A percentile compares a stretch with the other conserved stretches of the same genome.
These are phyloP conservation scores for Saccharomyces hybrid DNA, from an alignment of 1,139 yeast species.

Conservation along the genomic window DNA sequence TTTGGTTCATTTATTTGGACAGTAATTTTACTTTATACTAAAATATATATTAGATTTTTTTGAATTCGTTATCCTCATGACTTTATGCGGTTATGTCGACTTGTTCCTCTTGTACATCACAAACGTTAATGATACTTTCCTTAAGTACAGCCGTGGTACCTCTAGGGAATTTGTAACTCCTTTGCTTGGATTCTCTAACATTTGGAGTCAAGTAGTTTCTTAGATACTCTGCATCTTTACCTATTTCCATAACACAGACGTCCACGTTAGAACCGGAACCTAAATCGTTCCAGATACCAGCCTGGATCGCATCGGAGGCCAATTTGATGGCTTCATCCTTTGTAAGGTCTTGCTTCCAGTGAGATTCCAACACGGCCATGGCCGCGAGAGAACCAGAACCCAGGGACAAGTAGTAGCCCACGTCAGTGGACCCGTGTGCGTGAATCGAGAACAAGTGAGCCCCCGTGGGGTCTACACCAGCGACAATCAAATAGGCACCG, in stretches of 20 bases:
- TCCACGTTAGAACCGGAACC: constrained; percentile 98
- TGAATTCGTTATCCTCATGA: background rate
- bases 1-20: background rate
- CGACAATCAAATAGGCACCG: constrained; percentile 94
- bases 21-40: background rate
- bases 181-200: constrained; percentile 71
- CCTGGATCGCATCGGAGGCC: constrained; percentile 88
- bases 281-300: constrained; percentile 98
- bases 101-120: constrained; percentile 65
- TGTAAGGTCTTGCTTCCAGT: constrained; percentile 71
- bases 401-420: constrained; percentile 83
- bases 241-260: constrained; percentile 90
- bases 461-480: constrained; percentile 95
- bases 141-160: constrained; percentile 86
- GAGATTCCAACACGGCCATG: constrained; percentile 93
- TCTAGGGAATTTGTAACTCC: constrained; percentile 73
- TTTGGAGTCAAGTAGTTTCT: constrained; percentile 91
- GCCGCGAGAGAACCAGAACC: constrained; percentile 99
- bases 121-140: constrained; percentile 53
- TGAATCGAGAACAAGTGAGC: constrained; percentile 87
- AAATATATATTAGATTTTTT: background rate
- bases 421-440: constrained; percentile 96
- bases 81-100: constrained; percentile 30
- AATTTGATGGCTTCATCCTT: constrained; percentile 83
- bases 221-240: constrained; percentile 72